Base-by-base conservation (phyloP, 2,329 filamentous ascomycete genomes). In the Hypoxylon sp. region DNA sequence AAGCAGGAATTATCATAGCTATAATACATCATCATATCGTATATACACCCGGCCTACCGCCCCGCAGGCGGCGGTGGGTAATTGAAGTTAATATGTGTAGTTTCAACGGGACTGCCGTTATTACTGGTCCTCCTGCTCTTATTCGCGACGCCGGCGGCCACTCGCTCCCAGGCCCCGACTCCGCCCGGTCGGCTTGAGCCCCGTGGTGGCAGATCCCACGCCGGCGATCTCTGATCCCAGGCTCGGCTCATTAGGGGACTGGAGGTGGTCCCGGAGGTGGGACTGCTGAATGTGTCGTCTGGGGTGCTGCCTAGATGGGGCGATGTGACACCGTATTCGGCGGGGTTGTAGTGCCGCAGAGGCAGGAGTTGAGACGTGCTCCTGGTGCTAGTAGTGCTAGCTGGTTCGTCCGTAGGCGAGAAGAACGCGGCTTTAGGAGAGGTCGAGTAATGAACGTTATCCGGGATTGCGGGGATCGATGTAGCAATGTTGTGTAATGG, bases 351-450 rank as follows among this genome's bases (percentile, higher is more conserved):
- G 1, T 72, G 67, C 6, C 68, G 70, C n/a, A 75, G 49, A 2
- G 73, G 73, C 19, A 75, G 54, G n/a, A 75, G 70, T n/a, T 74
- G 71, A 0, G 72, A 55, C 1, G 73, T 75, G 61, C 72, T 75
- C 39, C 65, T 69, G 4, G 69, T 73, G 62, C 73, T 75, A n/a
- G 69, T 72, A 1, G 73, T 72, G 64, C 73, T 75, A 26, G 63
- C 64, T 1, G 73, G 74, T 26, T 74, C 71, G n/a, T 75, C 74
- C 0, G 66, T 53, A 1, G 73, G 72, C 1, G 74, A 75, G 64
- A 73, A 75, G 26, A 68, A 68, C 8, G 70, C 66, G 11, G 71
- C 69, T 39, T 73, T 73, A 6, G 74, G 73, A 3, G 74, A 75
- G 19, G 70, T 71, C 10, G 73, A 73, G 26, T 75, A 71, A 52